Base-by-base conservation (phyloP, 805 yeast genomes). In the Saccharomycopsis amapae region DNA sequence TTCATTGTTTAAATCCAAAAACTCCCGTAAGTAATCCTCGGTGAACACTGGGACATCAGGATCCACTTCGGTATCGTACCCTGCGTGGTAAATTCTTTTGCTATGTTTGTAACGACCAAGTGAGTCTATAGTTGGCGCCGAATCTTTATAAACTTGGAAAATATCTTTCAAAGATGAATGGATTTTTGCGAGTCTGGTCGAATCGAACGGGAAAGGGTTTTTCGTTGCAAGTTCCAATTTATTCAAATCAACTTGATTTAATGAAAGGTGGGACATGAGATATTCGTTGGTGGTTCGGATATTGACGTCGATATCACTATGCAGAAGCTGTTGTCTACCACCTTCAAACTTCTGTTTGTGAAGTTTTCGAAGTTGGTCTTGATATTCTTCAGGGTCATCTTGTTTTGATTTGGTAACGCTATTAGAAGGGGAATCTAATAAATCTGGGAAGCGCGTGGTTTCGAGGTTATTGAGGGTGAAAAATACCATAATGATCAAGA, bases 71-170 rank as follows among this genome's bases (percentile, higher is more conserved):
- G 59, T 62, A 48, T 65, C 76, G 55, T 73, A 78, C 22, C 78
- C 69, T 1, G 80, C 79, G 53, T 75, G 79, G 52, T 72, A 73
- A 22, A 76, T 73, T 48, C 78, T 60, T 9, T 73, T 67, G 2
- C 66, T 64, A 9, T 71, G 62, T 24, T 62, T 62, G 57, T 77
- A 79, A 5, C 61, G 62, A 23, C 64, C 64, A 38, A 80, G 60
- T 20, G 64, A 61, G 0, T 60, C 57, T 2, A 75, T 61, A 4
- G 60, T 53, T 1, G 86, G 86, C 51, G 62, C 64, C 10, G 72
- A 71, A 15, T 63, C 57, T 40, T 64, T 56, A 44, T 73, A 56
- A 2, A 66, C 60, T 3, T 65, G 58, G 52, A 77, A 73, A 7
- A 77, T 65, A 1, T 55, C 47, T 20, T 64, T 59, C 55, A 69